Conservation (phyloP, 1,284 basidiomycete genomes). For the Paramarasmius palmivorus region DNA sequence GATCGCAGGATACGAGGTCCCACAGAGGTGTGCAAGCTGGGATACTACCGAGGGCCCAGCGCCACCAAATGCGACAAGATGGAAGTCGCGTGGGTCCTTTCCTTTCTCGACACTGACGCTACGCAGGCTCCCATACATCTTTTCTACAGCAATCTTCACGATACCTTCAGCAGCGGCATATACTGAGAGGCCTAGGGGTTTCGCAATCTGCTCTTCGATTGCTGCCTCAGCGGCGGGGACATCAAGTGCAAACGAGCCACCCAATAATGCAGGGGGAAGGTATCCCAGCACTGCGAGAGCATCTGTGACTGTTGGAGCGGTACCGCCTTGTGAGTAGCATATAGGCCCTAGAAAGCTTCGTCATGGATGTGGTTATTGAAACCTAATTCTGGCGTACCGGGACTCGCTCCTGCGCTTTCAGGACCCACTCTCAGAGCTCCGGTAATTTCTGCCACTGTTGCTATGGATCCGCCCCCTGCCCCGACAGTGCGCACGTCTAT, state of each 20-base stretch:
- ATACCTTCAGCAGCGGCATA: slow-evolving; percentile 31
- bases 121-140: slow-evolving; percentile 29
- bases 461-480: slow-evolving; percentile 31
- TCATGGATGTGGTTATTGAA: background rate
- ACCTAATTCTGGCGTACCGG: background rate
- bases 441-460: slow-evolving; percentile 26
- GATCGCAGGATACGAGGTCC: slow-evolving; percentile 26
- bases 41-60: slow-evolving; percentile 22
- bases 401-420: slow-evolving; percentile 28
- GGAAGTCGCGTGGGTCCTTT: slow-evolving; percentile 28
- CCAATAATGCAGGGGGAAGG: slow-evolving; percentile 25
- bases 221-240: slow-evolving; percentile 20
- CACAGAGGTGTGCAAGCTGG: slow-evolving; percentile 21
- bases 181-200: slow-evolving; percentile 24
- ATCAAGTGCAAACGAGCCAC: slow-evolving; percentile 27
- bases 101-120: slow-evolving; percentile 30
- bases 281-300: slow-evolving; percentile 31
- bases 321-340: slow-evolving; percentile 28
- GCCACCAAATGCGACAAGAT: slow-evolving; percentile 28
- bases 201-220: slow-evolving; percentile 23
- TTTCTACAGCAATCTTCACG: slow-evolving; percentile 27
- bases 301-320: slow-evolving; percentile 28
- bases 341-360: slow-evolving; percentile 20
- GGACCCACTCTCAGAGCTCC: slow-evolving; percentile 31
- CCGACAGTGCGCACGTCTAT: slow-evolving; percentile 32